phyloP scores from a whole-genome alignment of 306 rosid genomes.

The Acacia acuminata region DNA sequence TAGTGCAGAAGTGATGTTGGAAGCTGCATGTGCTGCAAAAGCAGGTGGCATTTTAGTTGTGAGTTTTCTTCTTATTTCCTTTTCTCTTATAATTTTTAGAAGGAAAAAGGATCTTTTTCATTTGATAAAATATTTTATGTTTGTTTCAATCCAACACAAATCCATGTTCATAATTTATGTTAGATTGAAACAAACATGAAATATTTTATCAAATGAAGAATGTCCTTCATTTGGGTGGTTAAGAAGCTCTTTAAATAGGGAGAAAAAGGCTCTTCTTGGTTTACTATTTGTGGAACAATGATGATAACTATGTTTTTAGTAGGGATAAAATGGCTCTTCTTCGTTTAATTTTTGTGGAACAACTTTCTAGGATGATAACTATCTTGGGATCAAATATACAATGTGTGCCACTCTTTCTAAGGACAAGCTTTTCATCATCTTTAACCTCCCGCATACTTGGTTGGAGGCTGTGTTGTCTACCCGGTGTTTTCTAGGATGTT shows the following conservation, averaged over 20 bases:
- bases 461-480: conserved; percentile 75
- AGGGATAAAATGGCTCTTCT: background rate
- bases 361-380: background rate
- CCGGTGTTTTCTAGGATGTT: conserved; percentile 84
- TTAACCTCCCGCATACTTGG: conserved; percentile 46
- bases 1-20: conserved; percentile 79
- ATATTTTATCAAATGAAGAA: background rate
- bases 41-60: conserved; percentile 81
- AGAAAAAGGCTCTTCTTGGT: background rate
- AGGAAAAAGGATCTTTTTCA: background rate
- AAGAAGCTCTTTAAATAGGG: background rate
- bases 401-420: background rate
- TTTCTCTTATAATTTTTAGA: background rate
- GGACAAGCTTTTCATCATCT: conserved; percentile 38
- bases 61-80: conserved; percentile 43
- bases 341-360: background rate
- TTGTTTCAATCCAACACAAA: background rate
- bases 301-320: background rate
- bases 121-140: background rate
- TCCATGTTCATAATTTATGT: too few relatives aligned
- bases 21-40: conserved; percentile 82
- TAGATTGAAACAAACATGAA: background rate
- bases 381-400: background rate
- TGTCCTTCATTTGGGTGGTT: conserved; percentile 4
- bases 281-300: background rate